Conservation (phyloP, 2,329 filamentous ascomycete species). For the Aspergillus quadrilineatus region DNA sequence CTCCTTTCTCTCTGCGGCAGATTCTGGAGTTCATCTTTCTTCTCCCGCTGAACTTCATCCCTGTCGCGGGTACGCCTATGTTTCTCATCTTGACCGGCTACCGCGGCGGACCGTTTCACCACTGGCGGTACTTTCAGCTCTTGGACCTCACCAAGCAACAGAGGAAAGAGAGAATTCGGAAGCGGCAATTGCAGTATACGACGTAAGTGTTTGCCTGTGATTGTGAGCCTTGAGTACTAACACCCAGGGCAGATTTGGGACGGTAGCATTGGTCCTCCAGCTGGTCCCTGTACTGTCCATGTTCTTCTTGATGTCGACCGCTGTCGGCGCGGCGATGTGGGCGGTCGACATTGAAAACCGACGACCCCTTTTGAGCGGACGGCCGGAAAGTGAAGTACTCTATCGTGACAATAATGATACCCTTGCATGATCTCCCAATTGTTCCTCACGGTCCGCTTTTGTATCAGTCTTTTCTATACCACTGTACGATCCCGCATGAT, state of each 20-base stretch:
- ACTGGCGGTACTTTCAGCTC: constrained; percentile 87
- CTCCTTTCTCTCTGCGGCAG: constrained; percentile 87
- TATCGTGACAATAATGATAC: constrained; percentile 37
- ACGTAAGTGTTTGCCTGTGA: constrained; percentile 54
- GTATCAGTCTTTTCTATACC: constrained; percentile 2
- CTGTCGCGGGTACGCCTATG: constrained; percentile 75
- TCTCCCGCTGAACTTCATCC: constrained; percentile 83
- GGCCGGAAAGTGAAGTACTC: constrained; percentile 23
- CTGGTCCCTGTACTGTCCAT: constrained; percentile 90
- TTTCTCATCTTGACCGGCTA: constrained; percentile 89
- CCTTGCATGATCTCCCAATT: no score
- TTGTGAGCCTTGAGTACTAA: background rate
- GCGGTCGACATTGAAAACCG: constrained; percentile 72
- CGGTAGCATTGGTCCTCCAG: constrained; percentile 77
- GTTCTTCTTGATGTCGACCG: constrained; percentile 86
- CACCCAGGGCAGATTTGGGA: constrained; percentile 64
- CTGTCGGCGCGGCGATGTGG: constrained; percentile 84
- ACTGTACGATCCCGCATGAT: constrained; percentile 1
- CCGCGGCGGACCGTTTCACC: constrained; percentile 80
- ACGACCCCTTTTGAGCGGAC: constrained; percentile 31
- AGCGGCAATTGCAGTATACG: constrained; percentile 76
- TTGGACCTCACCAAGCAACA: constrained; percentile 72
- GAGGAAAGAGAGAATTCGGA: constrained; percentile 66
- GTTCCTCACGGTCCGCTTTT: no score
- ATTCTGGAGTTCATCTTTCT: constrained; percentile 79